A percentile compares a stretch with the other conserved stretches of the same genome.
phyloP scores from a whole-genome alignment of 768 basidiomycete species.

The Termitomyces heimii region DNA sequence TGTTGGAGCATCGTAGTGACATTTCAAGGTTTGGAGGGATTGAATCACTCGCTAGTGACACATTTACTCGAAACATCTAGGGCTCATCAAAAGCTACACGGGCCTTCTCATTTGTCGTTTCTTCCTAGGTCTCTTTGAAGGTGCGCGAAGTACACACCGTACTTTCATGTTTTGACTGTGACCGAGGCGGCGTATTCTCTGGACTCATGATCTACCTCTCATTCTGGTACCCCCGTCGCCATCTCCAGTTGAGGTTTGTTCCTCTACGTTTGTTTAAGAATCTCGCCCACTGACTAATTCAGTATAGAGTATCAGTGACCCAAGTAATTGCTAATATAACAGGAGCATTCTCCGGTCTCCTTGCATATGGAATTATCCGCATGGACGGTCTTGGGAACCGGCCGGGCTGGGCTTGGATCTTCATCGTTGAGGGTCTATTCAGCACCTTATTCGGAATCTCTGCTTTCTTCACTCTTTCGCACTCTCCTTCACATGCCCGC shows the following conservation, averaged over 20 bases:
- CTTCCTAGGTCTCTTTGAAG: slow-evolving; percentile 48
- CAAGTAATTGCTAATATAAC: not conserved
- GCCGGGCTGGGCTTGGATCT: too few relatives aligned
- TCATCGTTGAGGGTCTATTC: too few relatives aligned
- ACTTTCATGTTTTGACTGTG: not conserved
- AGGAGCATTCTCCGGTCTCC: slow-evolving; percentile 6
- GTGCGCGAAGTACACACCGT: slow-evolving; percentile 14
- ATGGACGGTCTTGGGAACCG: too few relatives aligned
- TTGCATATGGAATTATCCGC: too few relatives aligned
- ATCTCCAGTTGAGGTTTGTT: slow-evolving; percentile 36
- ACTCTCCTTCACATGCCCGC: too few relatives aligned
- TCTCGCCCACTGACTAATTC: slow-evolving; percentile 28
- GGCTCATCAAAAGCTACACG: slow-evolving; percentile 40
- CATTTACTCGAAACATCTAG: slow-evolving; percentile 10
- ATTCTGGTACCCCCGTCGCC: slow-evolving; percentile 46
- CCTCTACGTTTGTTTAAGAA: not conserved
- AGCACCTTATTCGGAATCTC: too few relatives aligned
- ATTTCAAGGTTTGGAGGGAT: slow-evolving; percentile 45
- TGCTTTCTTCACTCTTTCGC: too few relatives aligned
- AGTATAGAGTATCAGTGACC: slow-evolving; percentile 28
- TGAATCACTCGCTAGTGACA: not conserved
- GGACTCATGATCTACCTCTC: slow-evolving; percentile 53
- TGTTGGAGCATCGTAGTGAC: slow-evolving; percentile 60
- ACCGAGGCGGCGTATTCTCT: slow-evolving; percentile 48
- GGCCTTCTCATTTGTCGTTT: slow-evolving; percentile 43